phyloP scores from a whole-genome alignment of 768 basidiomycete genomes.

The Leccinum fibrillosum region DNA sequence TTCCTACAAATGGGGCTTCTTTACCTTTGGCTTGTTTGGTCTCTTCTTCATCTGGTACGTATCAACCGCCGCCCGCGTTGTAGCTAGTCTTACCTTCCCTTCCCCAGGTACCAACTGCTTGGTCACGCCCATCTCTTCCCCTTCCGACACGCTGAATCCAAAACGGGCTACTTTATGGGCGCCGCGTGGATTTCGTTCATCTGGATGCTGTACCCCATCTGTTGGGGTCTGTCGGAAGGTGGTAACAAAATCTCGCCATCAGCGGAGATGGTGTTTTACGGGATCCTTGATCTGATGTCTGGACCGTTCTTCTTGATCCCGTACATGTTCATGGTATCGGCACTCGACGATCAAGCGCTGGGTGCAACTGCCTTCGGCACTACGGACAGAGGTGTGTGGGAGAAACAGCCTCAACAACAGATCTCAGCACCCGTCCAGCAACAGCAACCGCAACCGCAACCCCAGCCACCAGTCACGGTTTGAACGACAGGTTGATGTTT shows the following conservation, averaged over 20 bases:
- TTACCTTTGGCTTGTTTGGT: slow-evolving; percentile 42
- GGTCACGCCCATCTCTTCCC: slow-evolving; percentile 24
- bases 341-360: neutral
- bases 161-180: slow-evolving; percentile 30
- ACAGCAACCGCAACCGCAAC: neutral
- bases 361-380: slow-evolving; percentile 8
- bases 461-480: neutral
- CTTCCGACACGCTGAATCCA: slow-evolving; percentile 25
- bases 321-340: slow-evolving; percentile 22
- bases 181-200: slow-evolving; percentile 48
- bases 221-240: slow-evolving; percentile 54
- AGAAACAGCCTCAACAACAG: neutral
- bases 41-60: slow-evolving; percentile 50
- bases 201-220: slow-evolving; percentile 56
- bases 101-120: slow-evolving; percentile 30
- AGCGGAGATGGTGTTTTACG: slow-evolving; percentile 55
- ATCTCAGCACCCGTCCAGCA: too few species aligned
- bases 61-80: neutral
- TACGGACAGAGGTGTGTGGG: slow-evolving; percentile 5
- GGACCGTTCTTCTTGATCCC: slow-evolving; percentile 37
- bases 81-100: neutral
- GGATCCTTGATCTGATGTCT: slow-evolving; percentile 41
- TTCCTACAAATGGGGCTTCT: slow-evolving; percentile 56
- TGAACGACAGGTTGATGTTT: neutral
- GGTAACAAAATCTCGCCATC: slow-evolving; percentile 47